Evolutionary conservation across 768 basidiomycete species (phyloP).

Genomic region (Tulasnella sp.): DNA sequence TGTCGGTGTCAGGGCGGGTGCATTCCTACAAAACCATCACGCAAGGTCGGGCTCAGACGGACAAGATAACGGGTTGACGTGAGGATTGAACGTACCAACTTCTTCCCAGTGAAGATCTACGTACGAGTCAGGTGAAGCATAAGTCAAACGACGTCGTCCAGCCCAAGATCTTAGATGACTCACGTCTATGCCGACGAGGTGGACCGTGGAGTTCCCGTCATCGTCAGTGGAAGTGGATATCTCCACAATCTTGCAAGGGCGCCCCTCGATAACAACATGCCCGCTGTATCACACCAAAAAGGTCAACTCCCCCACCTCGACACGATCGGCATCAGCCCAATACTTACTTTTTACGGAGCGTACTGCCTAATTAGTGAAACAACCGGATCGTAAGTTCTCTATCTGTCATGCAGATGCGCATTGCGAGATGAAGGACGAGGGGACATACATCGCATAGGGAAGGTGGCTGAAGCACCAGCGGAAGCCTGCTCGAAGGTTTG

Average conservation of each 20-base stretch:
- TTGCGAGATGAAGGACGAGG: not conserved
- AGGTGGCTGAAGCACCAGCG: constrained; percentile 25
- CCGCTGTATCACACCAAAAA: constrained; percentile 17
- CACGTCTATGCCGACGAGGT: constrained; percentile 93
- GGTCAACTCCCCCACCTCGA: not conserved
- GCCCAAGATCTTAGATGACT: constrained; percentile 27
- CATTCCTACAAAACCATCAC: constrained; percentile 53
- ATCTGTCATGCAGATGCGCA: not conserved
- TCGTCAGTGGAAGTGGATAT: constrained; percentile 99
- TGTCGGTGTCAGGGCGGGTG: constrained; percentile 95
- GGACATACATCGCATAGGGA: constrained; percentile 41
- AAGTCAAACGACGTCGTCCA: constrained; percentile 10
- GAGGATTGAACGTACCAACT: constrained; percentile 60
- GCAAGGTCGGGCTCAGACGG: constrained; percentile 14
- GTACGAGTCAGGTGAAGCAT: not conserved
- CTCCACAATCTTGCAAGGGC: constrained; percentile 97
- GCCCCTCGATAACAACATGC: constrained; percentile 88
- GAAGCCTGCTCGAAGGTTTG: constrained; percentile 73
- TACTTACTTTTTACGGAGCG: constrained; percentile 12
- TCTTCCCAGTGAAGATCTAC: constrained; percentile 98
- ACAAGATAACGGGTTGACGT: not conserved
- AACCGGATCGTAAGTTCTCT: not conserved
- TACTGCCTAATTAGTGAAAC: constrained; percentile 1
- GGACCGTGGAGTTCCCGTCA: constrained; percentile 99
- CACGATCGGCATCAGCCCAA: not conserved